Evolutionary conservation across 306 rosid genomes (phyloP).

Genomic region (Elaeagnus macrophylla): DNA sequence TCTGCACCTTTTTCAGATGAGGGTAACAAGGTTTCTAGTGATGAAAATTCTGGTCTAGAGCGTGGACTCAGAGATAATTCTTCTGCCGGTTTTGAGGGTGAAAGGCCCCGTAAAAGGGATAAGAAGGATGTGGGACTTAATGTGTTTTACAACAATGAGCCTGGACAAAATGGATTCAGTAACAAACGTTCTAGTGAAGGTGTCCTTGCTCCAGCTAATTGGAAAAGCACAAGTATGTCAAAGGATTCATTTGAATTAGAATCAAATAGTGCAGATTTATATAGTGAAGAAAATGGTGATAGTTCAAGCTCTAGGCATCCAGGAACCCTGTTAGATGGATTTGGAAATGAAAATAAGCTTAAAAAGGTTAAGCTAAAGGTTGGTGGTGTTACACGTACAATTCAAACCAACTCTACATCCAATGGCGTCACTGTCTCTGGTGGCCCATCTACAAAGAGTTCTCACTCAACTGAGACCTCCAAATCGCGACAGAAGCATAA

Average conservation of each 20-base stretch:
- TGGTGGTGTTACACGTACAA: conserved; percentile 65
- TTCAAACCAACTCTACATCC: conserved; percentile 62
- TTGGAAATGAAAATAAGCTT: conserved; percentile 56
- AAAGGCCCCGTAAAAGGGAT: conserved; percentile 31
- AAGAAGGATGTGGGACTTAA: conserved; percentile 44
- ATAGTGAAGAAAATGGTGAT: conserved; percentile 49
- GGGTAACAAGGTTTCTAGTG: conserved; percentile 62
- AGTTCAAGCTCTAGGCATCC: conserved; percentile 39
- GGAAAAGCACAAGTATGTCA: conserved; percentile 56
- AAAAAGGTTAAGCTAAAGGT: conserved; percentile 87
- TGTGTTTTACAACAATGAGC: conserved; percentile 41
- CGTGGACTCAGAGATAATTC: conserved; percentile 40
- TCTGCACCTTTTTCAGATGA: conserved; percentile 67
- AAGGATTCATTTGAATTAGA: conserved; percentile 40
- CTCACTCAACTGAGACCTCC: conserved; percentile 41
- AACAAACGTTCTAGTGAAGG: conserved; percentile 71
- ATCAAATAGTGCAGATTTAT: conserved; percentile 31
- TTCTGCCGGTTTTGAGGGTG: conserved; percentile 29
- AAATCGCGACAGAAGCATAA: conserved; percentile 44
- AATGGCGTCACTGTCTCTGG: conserved; percentile 45
- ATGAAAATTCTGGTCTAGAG: conserved; percentile 59
- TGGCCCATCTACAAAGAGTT: conserved; percentile 35
- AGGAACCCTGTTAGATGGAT: conserved; percentile 44
- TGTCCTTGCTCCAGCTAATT: conserved; percentile 83
- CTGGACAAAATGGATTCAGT: conserved; percentile 34